These are phyloP conservation scores for Nakazawaea sp. DNA, from an alignment of 805 yeast species.

Conservation along the genomic window DNA sequence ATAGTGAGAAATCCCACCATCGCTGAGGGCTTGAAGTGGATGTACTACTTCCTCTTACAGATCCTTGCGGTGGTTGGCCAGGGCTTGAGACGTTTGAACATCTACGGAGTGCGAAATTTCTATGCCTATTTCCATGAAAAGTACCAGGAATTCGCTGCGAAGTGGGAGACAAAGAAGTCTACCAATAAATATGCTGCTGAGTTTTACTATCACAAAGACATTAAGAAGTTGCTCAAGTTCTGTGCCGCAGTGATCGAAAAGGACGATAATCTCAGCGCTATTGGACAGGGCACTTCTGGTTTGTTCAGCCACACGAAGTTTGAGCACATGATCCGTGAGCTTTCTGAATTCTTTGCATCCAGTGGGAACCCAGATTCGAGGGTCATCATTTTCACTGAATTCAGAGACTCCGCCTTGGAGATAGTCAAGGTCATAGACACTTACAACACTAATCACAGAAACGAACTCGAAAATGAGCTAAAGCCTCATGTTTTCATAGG, in stretches of 20 bases:
- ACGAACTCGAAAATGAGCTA: conserved; percentile 24
- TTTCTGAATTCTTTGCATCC: conserved; percentile 45
- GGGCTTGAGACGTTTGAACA: conserved; percentile 57
- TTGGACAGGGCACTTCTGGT: conserved; percentile 19
- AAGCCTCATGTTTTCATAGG: conserved; percentile 90
- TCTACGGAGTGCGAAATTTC: conserved; percentile 80
- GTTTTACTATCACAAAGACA: conserved; percentile 47
- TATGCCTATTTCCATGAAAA: conserved; percentile 59
- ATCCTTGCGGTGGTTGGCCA: conserved; percentile 68
- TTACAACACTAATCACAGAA: conserved; percentile 17
- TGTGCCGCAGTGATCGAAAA: conserved; percentile 33
- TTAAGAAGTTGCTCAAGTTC: conserved; percentile 34
- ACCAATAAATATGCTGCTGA: conserved; percentile 56
- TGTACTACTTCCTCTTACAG: conserved; percentile 53
- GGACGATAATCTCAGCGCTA: conserved; percentile 18
- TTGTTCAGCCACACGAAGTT: conserved; percentile 67
- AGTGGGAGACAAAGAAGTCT: conserved; percentile 49
- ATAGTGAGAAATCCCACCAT: conserved; percentile 44
- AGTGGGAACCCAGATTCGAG: conserved; percentile 45
- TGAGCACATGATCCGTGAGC: conserved; percentile 47
- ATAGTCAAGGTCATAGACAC: conserved; percentile 61
- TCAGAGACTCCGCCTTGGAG: conserved; percentile 85
- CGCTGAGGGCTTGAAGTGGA: conserved; percentile 72
- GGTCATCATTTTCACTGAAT: conserved; percentile 83
- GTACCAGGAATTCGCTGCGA: conserved; percentile 48